Evolutionary conservation across 352 stramenopile genomes (phyloP), one percentile per base, ranked within the genome.

Genomic region (Phytophthora pisi): DNA sequence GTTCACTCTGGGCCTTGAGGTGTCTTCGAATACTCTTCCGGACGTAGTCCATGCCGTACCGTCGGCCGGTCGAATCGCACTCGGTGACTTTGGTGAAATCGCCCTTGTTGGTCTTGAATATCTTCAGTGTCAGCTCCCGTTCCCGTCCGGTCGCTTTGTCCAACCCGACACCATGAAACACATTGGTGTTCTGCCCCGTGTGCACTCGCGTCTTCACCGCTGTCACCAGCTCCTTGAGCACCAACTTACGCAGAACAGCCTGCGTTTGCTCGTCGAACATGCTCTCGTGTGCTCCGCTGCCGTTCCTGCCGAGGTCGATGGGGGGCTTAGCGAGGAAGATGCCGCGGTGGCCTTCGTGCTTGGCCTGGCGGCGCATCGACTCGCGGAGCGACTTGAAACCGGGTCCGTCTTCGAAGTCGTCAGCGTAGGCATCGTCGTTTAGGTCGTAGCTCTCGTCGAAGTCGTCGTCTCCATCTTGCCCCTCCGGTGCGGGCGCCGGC

Each of bases 71-170:
- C 57, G 76, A 60, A 47, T 89, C 84, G 61, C 82, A 79, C 49
- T 82, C 61, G 38, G 78, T 75, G 57, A 66, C 64, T 38, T 84
- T 86, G 26, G 65, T 64, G 51, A 82, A 86, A 46, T 90, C 84
- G 3, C 63, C 75, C 23, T 81, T 65, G 43, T 71, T 75, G 2
- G 74, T 82, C 69, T 92, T 93, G 76, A 93, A 90, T 46, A 95
- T 77, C 76, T 95, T 93, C 70, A 87, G 76, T 6, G 68, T 70
- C 49, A 73, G 70, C 2, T 63, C 61, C 50, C 68, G 58, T 11
- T 78, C 72, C 1, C 53, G 43, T 5, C 53, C 65, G 6, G 64
- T 72, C 15, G 66, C 52, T 11, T 42, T 65, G 46, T 80, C 63
- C 5, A 56, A 34, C 4, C 75, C 79, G 13, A 79, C 49, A 3